phyloP scores from a whole-genome alignment of 768 basidiomycete species.

The Lactarius evosmus region DNA sequence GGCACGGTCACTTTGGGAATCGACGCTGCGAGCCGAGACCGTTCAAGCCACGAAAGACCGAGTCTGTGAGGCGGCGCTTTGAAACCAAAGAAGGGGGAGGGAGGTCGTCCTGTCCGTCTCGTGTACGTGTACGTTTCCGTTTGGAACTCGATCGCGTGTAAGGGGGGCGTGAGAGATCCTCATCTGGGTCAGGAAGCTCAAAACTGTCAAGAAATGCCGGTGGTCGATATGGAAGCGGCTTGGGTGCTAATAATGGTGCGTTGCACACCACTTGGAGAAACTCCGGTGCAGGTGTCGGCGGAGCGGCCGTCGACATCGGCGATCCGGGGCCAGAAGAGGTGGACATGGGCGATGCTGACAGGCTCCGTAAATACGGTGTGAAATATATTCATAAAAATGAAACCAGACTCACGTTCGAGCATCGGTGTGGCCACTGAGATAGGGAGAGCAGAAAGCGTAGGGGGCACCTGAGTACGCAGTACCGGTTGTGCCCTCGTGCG shows the following conservation, averaged over 20 bases:
- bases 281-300: slow-evolving; percentile 33
- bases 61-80: slow-evolving; percentile 19
- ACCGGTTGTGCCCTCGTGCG: slow-evolving; percentile 5
- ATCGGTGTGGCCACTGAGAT: slow-evolving; percentile 5
- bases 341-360: slow-evolving; percentile 41
- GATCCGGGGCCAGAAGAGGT: slow-evolving; percentile 41
- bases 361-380: slow-evolving; percentile 6
- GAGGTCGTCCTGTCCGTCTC: slow-evolving; percentile 17
- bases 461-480: slow-evolving; percentile 5
- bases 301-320: slow-evolving; percentile 31
- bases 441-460: slow-evolving; percentile 11
- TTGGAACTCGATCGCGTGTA: slow-evolving; percentile 53
- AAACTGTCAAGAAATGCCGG: slow-evolving; percentile 69
- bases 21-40: slow-evolving; percentile 18
- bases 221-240: slow-evolving; percentile 66
- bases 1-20: slow-evolving; percentile 12
- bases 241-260: slow-evolving; percentile 65
- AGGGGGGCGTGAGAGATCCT: slow-evolving; percentile 67
- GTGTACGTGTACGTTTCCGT: slow-evolving; percentile 44
- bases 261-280: slow-evolving; percentile 55
- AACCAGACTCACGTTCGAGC: slow-evolving; percentile 34
- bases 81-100: background rate
- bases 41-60: slow-evolving; percentile 22
- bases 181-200: slow-evolving; percentile 59
- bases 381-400: background rate